These are phyloP conservation scores for Wallacemonas sp. DNA, from an alignment of 208 protist genomes.

Conservation along the genomic window DNA sequence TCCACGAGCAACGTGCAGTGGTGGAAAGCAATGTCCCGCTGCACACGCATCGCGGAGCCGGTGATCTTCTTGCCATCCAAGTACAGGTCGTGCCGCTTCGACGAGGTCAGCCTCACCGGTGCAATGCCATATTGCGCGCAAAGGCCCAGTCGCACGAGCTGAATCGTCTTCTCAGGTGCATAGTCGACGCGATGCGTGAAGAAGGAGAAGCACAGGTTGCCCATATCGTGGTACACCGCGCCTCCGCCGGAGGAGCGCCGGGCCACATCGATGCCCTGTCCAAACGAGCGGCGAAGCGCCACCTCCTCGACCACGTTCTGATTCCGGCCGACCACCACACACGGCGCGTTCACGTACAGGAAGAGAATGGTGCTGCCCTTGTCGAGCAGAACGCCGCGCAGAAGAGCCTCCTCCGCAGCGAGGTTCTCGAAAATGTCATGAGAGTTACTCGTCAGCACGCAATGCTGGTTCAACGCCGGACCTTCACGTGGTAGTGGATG, in stretches of 20 bases:
- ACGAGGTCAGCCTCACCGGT: conserved; percentile 56
- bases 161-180: conserved; percentile 69
- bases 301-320: conserved; percentile 82
- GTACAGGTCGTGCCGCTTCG: conserved; percentile 78
- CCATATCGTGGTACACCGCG: conserved; percentile 82
- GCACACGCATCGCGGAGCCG: conserved; percentile 89
- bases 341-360: conserved; percentile 79
- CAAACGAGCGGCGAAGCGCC: conserved; percentile 33
- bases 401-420: conserved; percentile 67
- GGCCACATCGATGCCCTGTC: conserved; percentile 59
- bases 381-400: conserved; percentile 53
- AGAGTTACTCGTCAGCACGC: conserved; percentile 29
- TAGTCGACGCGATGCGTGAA: conserved; percentile 74
- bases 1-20: conserved; percentile 86
- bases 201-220: conserved; percentile 86
- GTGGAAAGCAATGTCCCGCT: conserved; percentile 79
- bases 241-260: conserved; percentile 82
- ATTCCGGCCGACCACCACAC: conserved; percentile 85
- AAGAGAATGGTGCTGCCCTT: conserved; percentile 46
- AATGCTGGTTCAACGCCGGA: neutral
- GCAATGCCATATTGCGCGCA: conserved; percentile 39
- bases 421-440: conserved; percentile 75
- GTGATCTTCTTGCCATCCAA: conserved; percentile 85
- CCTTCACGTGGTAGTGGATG: neutral
- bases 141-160: conserved; percentile 64